These are phyloP conservation scores for Hyaloscypha bicolor DNA, from an alignment of 495 filamentous ascomycete species.

Conservation along the genomic window DNA sequence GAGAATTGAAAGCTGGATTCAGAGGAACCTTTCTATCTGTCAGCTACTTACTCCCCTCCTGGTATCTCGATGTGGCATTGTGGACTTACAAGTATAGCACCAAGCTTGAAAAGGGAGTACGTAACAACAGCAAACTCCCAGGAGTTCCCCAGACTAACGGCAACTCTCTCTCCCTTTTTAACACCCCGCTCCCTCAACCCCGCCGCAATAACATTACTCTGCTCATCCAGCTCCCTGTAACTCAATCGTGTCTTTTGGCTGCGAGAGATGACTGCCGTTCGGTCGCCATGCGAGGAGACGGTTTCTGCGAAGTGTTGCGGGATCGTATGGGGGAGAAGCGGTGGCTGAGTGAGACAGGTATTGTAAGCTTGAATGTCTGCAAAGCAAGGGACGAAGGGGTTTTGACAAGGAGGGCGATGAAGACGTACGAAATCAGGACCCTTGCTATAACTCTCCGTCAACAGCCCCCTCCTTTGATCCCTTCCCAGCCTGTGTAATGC, in stretches of 20 bases:
- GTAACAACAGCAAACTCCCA: slow-evolving; percentile 79
- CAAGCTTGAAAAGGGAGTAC: slow-evolving; percentile 91
- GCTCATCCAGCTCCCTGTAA: slow-evolving; percentile 72
- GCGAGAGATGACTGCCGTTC: slow-evolving; percentile 57
- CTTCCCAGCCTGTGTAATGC: neutral
- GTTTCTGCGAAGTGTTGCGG: slow-evolving; percentile 78
- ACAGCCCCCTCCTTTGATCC: slow-evolving; percentile 10
- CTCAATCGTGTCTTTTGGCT: slow-evolving; percentile 61
- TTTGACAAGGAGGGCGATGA: neutral
- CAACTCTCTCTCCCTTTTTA: slow-evolving; percentile 81
- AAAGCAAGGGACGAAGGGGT: neutral
- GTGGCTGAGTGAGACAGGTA: slow-evolving; percentile 52
- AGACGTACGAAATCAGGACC: slow-evolving; percentile 17
- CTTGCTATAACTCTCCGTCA: slow-evolving; percentile 24
- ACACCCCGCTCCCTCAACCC: slow-evolving; percentile 77
- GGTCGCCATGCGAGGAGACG: slow-evolving; percentile 72
- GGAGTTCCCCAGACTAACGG: slow-evolving; percentile 82
- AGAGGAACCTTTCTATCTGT: slow-evolving; percentile 66
- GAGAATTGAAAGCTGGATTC: slow-evolving; percentile 85
- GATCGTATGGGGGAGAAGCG: slow-evolving; percentile 73
- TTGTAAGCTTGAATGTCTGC: neutral
- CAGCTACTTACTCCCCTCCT: slow-evolving; percentile 1
- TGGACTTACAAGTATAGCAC: slow-evolving; percentile 72
- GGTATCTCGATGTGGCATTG: neutral
- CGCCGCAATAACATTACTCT: slow-evolving; percentile 76